Conservation (phyloP, 108 stramenopile genomes). For the Epithemia pelagica region DNA sequence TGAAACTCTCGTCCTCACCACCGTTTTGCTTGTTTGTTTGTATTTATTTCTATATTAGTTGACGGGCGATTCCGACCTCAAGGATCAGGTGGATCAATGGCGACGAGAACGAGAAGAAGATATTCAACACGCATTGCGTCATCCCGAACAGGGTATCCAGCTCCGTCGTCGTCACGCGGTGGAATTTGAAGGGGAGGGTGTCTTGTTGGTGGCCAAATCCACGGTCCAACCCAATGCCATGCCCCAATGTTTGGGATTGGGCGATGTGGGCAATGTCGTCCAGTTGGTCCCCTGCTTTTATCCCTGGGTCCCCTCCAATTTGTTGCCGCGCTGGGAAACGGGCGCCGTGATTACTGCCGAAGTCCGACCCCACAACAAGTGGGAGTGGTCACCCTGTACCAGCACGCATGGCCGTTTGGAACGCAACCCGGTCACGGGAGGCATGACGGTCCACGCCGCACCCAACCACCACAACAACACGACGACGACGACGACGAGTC, state of each 20-base stretch:
- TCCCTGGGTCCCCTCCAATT: conserved; percentile 52
- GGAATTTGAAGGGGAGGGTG: conserved; percentile 74
- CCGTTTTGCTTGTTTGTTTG: too few relatives aligned
- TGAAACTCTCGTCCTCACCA: too few relatives aligned
- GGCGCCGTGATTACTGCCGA: conserved; percentile 83
- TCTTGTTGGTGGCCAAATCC: conserved; percentile 78
- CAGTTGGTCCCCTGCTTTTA: conserved; percentile 73
- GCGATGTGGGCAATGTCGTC: conserved; percentile 36
- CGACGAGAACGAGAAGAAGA: conserved; percentile 40
- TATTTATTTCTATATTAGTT: neutral
- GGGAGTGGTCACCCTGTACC: conserved; percentile 82
- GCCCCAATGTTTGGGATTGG: conserved; percentile 75
- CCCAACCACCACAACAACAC: conserved; percentile 44
- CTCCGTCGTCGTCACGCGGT: conserved; percentile 13
- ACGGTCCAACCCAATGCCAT: conserved; percentile 31
- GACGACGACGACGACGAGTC: conserved; percentile 34
- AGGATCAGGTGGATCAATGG: conserved; percentile 60
- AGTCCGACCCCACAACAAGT: conserved; percentile 61
- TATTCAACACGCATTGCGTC: neutral
- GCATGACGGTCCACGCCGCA: conserved; percentile 57
- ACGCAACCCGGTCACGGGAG: conserved; percentile 20
- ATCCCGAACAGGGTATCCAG: conserved; percentile 4
- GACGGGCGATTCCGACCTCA: conserved; percentile 17
- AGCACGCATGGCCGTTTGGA: conserved; percentile 67
- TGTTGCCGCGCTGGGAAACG: conserved; percentile 65